These are phyloP conservation scores for Fusarium buxicola DNA, from an alignment of 2,329 filamentous ascomycete species.

Conservation along the genomic window DNA sequence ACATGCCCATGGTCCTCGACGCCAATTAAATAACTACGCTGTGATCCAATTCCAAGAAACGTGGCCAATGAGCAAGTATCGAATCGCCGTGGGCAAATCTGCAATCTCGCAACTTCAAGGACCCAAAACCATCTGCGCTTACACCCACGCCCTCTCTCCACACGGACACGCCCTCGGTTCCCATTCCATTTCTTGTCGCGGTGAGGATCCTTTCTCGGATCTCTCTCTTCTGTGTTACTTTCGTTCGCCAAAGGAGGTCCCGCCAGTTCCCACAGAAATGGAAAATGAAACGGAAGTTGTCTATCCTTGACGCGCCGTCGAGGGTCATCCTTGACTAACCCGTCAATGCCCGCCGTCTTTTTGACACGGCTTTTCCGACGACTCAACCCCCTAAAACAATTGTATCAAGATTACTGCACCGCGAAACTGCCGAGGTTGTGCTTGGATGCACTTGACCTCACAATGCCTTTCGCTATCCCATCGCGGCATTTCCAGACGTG, in stretches of 20 bases:
- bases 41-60: conserved; percentile 20
- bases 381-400: conserved; percentile 12
- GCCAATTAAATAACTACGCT: conserved; percentile 34
- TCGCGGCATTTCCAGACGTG: no score
- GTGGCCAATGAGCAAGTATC: conserved; percentile 23
- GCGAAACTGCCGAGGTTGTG: conserved; percentile 38
- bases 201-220: not conserved
- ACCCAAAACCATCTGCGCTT: conserved; percentile 28
- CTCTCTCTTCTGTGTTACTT: not conserved
- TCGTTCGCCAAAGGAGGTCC: no score
- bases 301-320: conserved; percentile 18
- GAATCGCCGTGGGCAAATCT: conserved; percentile 20
- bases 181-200: not conserved
- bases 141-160: conserved; percentile 27
- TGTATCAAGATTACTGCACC: conserved; percentile 15
- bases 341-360: not conserved
- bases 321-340: conserved; percentile 9
- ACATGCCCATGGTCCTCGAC: conserved; percentile 25
- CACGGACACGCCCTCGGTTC: conserved; percentile 1
- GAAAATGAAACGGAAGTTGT: not conserved
- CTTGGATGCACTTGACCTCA: conserved; percentile 7
- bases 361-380: conserved; percentile 16
- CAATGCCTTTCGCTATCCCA: no score
- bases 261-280: not conserved
- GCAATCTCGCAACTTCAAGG: conserved; percentile 37